Evolutionary conservation across 768 basidiomycete genomes (phyloP).

Genomic region (Boletus insuetus): DNA sequence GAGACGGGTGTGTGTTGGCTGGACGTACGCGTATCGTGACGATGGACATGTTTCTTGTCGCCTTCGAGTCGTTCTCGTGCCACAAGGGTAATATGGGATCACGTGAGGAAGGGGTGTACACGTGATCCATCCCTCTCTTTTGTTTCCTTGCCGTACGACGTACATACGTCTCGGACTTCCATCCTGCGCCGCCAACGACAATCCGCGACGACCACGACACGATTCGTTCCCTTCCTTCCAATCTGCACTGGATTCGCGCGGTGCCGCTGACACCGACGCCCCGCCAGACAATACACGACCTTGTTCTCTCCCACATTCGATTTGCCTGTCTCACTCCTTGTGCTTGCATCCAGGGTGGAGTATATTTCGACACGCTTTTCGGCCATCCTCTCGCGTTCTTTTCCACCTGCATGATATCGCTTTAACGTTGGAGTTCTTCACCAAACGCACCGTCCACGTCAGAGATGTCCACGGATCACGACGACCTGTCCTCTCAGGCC

Average conservation of each 20-base stretch:
- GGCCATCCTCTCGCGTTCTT: neutral
- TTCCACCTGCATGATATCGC: conserved; percentile 19
- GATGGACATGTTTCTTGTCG: conserved; percentile 49
- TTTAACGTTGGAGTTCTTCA: conserved; percentile 9
- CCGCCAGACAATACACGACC: neutral
- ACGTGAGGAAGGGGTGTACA: neutral
- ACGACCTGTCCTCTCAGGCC: conserved; percentile 18
- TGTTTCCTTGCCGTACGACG: conserved; percentile 17
- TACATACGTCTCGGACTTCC: conserved; percentile 2
- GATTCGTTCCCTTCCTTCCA: neutral
- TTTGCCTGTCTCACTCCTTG: conserved; percentile 8
- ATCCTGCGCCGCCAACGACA: conserved; percentile 11
- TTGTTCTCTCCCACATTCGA: neutral
- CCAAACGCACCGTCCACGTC: conserved; percentile 15
- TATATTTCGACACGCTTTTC: conserved; percentile 6
- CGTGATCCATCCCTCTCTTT: conserved; percentile 10
- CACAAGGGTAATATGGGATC: neutral
- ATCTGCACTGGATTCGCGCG: neutral
- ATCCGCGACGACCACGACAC: conserved; percentile 3
- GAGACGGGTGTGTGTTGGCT: neutral
- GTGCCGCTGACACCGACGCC: neutral
- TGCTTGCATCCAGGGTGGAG: conserved; percentile 1
- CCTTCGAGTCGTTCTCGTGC: neutral
- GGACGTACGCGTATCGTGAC: conserved; percentile 63
- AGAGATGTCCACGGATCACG: conserved; percentile 25